Evolutionary conservation across 2,329 filamentous ascomycete species (phyloP), one percentile per base, ranked within the genome.

Genomic region (Colletotrichum echinochloae): DNA sequence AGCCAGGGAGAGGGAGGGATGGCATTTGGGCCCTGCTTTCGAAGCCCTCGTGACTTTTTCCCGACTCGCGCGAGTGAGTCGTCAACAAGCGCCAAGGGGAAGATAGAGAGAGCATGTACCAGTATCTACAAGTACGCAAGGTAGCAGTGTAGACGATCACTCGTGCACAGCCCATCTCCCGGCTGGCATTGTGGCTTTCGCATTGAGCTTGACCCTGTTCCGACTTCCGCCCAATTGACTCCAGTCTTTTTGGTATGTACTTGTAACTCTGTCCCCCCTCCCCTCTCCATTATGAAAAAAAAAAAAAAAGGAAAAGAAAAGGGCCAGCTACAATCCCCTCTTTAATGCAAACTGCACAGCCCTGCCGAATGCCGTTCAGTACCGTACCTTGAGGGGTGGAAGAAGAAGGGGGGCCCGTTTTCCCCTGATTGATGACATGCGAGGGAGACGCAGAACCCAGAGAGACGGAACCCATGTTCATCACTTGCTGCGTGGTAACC

Each of bases 271-370:
- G 51, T 57, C 61, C 52, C n/a, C n/a, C n/a, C n/a, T n/a, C n/a
- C n/a, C n/a, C n/a, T n/a, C n/a, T n/a, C n/a, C n/a, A n/a, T n/a
- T n/a, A n/a, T n/a, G n/a, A n/a, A n/a, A n/a, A 57, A 39, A 49
- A 56, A 39, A 55, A 16, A 33, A 33, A 5, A 33, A 33, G 30
- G 30, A 33, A 8, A 33, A 33, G 8, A 33, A 33, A 33, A 33
- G 35, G 35, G 35, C 2, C 35, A 37, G 6, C 6, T 37, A 37
- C 35, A 54, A 26, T 33, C 39, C 65, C 65, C 61, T 39, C 35
- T 20, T 16, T 61, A 60, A 39, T 61, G 65, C 61, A 69, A 60
- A n/a, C n/a, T 69, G 60, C 66, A 48, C 37, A 49, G 66, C 63
- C 63, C 66, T 66, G 60, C 2, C 23, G n/a, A 16, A 64, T 14